phyloP scores from a whole-genome alignment of 257 asterid genomes.

The Solanum bulbocastanum region DNA sequence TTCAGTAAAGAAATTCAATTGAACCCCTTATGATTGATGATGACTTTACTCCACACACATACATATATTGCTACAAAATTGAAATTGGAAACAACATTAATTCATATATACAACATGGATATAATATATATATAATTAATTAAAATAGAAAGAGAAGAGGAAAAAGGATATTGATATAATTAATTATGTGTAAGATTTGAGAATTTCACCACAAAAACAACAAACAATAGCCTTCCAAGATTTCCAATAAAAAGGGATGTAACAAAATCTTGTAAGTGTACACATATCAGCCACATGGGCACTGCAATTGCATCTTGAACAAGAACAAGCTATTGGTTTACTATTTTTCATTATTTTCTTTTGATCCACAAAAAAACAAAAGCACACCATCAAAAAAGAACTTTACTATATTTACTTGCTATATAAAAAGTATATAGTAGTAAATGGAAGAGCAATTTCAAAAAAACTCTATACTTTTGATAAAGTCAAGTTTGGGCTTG shows the following conservation, averaged over 20 bases:
- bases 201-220: conserved; percentile 55
- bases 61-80: no score
- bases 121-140: no score
- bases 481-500: not conserved
- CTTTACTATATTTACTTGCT: not conserved
- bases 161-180: not conserved
- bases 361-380: conserved; percentile 81
- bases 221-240: conserved; percentile 75
- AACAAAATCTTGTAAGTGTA: conserved; percentile 63
- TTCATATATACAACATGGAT: no score
- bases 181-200: conserved; percentile 44
- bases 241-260: conserved; percentile 49
- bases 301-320: conserved; percentile 58
- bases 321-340: conserved; percentile 64
- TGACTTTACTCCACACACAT: no score
- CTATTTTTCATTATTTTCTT: conserved; percentile 35
- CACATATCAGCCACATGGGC: conserved; percentile 70
- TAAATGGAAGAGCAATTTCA: not conserved
- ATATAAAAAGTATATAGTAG: not conserved
- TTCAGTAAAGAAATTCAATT: no score
- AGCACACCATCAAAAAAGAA: conserved; percentile 40
- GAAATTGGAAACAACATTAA: no score
- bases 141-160: not conserved
- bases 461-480: not conserved
- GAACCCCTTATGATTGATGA: no score